A percentile compares a stretch with the other conserved stretches of the same genome.
These are phyloP conservation scores for Neocucurbitaria cava DNA, from an alignment of 2,329 filamentous ascomycete genomes.

Conservation along the genomic window DNA sequence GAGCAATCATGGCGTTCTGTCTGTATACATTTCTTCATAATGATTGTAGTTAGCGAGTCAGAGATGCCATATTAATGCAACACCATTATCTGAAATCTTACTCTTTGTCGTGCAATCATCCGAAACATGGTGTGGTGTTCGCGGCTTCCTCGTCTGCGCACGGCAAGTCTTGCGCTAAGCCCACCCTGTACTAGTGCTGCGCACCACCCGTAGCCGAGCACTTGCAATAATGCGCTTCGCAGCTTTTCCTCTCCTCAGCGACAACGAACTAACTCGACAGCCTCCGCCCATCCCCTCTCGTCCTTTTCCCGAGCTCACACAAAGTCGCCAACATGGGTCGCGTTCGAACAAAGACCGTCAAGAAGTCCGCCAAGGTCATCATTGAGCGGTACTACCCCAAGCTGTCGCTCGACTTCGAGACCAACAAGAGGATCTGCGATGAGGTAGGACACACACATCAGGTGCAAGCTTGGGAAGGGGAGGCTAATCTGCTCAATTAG, in stretches of 20 bases:
- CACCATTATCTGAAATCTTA: background rate
- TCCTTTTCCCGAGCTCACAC: slow-evolving; percentile 29
- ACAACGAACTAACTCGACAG: slow-evolving; percentile 41
- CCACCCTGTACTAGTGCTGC: background rate
- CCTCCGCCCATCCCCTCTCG: slow-evolving; percentile 31
- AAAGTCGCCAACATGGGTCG: slow-evolving; percentile 60
- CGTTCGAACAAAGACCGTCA: slow-evolving; percentile 71
- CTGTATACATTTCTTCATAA: no score
- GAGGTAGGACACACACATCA: slow-evolving; percentile 57
- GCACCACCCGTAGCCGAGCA: slow-evolving; percentile 27
- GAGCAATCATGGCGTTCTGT: slow-evolving; percentile 11
- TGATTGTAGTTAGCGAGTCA: slow-evolving; percentile 22
- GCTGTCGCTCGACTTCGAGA: slow-evolving; percentile 99
- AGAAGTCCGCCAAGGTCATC: slow-evolving; percentile 97
- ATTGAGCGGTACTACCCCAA: slow-evolving; percentile 88
- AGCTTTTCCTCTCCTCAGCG: slow-evolving; percentile 22
- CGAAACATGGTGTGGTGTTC: background rate
- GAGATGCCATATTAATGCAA: slow-evolving; percentile 7
- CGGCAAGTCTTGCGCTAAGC: background rate
- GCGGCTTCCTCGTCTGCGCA: background rate
- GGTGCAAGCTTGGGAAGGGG: slow-evolving; percentile 48
- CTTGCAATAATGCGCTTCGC: slow-evolving; percentile 8
- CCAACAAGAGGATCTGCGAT: slow-evolving; percentile 99
- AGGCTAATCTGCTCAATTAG: slow-evolving; percentile 56
- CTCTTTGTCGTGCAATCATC: background rate